Evolutionary conservation across 2,329 filamentous ascomycete genomes (phyloP).

Genomic region (Zymoseptoria ardabiliae): DNA sequence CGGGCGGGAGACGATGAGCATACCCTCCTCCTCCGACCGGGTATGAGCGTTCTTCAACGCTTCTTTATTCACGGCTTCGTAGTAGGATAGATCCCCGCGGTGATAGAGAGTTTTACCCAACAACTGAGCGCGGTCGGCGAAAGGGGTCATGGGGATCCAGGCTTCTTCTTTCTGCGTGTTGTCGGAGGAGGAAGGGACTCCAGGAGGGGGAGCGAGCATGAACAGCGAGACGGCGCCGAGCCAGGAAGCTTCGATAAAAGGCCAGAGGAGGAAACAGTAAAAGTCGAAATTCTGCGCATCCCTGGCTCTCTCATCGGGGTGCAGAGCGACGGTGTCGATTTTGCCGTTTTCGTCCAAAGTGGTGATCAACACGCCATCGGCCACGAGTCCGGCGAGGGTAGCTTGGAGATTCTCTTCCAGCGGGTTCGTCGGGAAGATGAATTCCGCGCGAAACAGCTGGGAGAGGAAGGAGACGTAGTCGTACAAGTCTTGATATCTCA

Average conservation of each 20-base stretch:
- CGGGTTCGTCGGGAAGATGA: constrained; percentile 89
- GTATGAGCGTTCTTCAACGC: constrained; percentile 89
- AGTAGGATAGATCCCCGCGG: constrained; percentile 93
- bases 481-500: constrained; percentile 61
- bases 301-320: constrained; percentile 63
- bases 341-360: constrained; percentile 46
- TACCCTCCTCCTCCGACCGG: constrained; percentile 84
- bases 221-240: constrained; percentile 81
- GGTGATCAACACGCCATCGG: constrained; percentile 67
- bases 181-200: neutral
- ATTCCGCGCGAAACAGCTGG: constrained; percentile 88
- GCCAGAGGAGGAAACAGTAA: constrained; percentile 98
- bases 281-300: constrained; percentile 96
- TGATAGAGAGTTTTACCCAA: constrained; percentile 96
- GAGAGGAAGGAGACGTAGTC: constrained; percentile 85
- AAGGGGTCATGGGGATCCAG: constrained; percentile 54
- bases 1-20: constrained; percentile 64
- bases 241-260: constrained; percentile 93
- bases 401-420: constrained; percentile 71
- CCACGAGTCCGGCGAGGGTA: constrained; percentile 69
- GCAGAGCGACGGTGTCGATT: constrained; percentile 64
- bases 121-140: constrained; percentile 64
- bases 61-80: constrained; percentile 97
- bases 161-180: constrained; percentile 43
- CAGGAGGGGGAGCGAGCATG: constrained; percentile 67